A percentile compares a stretch with the other conserved stretches of the same genome.
These are phyloP conservation scores for Periconia digitata DNA, from an alignment of 2,329 filamentous ascomycete genomes.

Conservation along the genomic window DNA sequence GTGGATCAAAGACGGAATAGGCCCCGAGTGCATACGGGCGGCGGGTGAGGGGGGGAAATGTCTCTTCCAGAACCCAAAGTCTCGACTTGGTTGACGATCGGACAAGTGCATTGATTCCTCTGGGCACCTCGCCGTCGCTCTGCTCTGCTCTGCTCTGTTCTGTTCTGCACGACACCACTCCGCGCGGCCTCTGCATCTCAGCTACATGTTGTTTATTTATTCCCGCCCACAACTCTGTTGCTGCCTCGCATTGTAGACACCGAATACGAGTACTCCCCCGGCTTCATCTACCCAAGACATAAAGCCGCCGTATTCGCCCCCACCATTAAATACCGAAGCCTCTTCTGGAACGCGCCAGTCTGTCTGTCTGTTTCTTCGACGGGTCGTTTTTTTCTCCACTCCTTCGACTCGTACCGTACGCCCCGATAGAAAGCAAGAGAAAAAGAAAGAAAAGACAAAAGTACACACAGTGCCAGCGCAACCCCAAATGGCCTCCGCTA, in stretches of 20 bases:
- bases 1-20: neutral
- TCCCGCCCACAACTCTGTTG: too few species aligned
- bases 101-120: slow-evolving; percentile 11
- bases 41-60: neutral
- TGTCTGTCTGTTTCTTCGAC: slow-evolving; percentile 11
- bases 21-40: neutral
- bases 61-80: neutral
- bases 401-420: slow-evolving; percentile 10
- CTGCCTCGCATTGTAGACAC: slow-evolving; percentile 24
- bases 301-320: slow-evolving; percentile 32
- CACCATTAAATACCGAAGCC: slow-evolving; percentile 33
- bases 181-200: too few species aligned
- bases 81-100: neutral
- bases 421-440: neutral
- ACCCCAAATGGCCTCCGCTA: slow-evolving; percentile 39
- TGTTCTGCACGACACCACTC: too few species aligned
- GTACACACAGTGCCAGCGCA: too few species aligned
- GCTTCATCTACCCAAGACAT: slow-evolving; percentile 32
- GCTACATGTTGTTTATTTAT: too few species aligned
- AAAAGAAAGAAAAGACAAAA: neutral
- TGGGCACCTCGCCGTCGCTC: neutral
- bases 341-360: slow-evolving; percentile 29
- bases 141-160: neutral
- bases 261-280: slow-evolving; percentile 33
- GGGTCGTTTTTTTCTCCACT: slow-evolving; percentile 13